Base-by-base conservation (phyloP, 192 early-diverging fungal species). In the Phycomyces nitens region DNA sequence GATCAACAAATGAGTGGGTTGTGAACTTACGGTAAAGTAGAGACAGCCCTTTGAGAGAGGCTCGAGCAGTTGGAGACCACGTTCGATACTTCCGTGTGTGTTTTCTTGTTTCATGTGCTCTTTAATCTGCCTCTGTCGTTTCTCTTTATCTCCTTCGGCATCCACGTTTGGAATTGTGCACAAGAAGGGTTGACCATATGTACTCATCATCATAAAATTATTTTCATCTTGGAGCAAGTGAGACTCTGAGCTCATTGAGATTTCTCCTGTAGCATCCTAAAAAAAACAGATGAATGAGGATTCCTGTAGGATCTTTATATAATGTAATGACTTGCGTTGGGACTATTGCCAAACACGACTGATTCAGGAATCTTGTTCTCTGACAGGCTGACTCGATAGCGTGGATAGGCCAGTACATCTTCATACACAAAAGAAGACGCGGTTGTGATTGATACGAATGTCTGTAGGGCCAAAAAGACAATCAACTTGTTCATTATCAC, bases 21-120 rank as follows among this genome's bases (percentile, higher is more conserved):
- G n/a, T 49, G 10, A 22, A 53, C 51, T 57, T 47, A 65, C 71
- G 22, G 54, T 53, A 47, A 74, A 82, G 49, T 62, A 50, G 23
- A 91, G 64, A 63, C 89, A 91, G 23, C 66, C 49, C 3, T 53
- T 57, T 39, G 70, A 63, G 15, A 85, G 49, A 20, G 82, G 81
- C 21, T 82, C 77, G 1, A 82, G 57, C 16, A 89, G 69, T 56
- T 80, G 78, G 1, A 87, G 66, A n/a, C 87, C 89, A 12, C 81
- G 80, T 55, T 72, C 70, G 44, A 87, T 53, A 21, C 59, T 71
- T 8, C 54, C 59, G 21, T 68, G 56, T 44, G 69, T 52, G 26
- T 80, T 69, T 41, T 75, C 58, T 22, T 77, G 71, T 10, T 66
- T 60, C 23, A 69, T 69, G 44, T 72, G 39, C 23, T 55, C 22